A percentile compares a stretch with the other conserved stretches of the same genome.
phyloP scores from a whole-genome alignment of 2,329 filamentous ascomycete species.

The Xylariaceae sp. region DNA sequence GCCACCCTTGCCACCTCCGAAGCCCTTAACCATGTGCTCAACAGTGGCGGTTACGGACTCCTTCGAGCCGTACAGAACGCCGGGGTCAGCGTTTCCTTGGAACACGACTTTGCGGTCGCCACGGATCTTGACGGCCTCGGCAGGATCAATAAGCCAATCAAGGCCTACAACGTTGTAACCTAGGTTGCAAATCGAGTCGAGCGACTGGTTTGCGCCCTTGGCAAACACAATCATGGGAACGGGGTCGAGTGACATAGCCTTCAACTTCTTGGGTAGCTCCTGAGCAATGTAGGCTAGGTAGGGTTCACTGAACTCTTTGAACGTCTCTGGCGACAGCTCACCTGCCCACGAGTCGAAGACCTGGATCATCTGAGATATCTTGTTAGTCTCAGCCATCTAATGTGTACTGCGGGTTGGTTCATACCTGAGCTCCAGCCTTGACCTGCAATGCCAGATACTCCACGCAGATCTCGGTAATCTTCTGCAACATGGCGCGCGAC shows the following conservation, averaged over 20 bases:
- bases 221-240: conserved; percentile 98
- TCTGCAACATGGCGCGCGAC: conserved; percentile 75
- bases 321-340: conserved; percentile 78
- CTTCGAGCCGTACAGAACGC: conserved; percentile 79
- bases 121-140: conserved; percentile 74
- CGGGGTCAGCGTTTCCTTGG: conserved; percentile 94
- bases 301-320: conserved; percentile 79
- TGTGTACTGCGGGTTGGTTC: conserved; percentile 9
- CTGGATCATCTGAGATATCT: conserved; percentile 64
- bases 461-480: conserved; percentile 90
- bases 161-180: conserved; percentile 92
- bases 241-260: conserved; percentile 66
- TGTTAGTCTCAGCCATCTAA: neutral
- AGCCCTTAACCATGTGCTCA: conserved; percentile 81
- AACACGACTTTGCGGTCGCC: conserved; percentile 69
- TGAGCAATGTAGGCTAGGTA: conserved; percentile 80
- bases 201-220: conserved; percentile 93
- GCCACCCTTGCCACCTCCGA: conserved; percentile 69
- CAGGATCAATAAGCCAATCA: conserved; percentile 90
- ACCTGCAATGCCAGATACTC: conserved; percentile 93
- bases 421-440: conserved; percentile 79
- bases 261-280: conserved; percentile 68
- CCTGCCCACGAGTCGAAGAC: conserved; percentile 99
- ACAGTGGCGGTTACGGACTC: conserved; percentile 78
- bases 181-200: conserved; percentile 79